Base-by-base conservation (phyloP, 2,329 filamentous ascomycete species). In the Paraphoma sp. region DNA sequence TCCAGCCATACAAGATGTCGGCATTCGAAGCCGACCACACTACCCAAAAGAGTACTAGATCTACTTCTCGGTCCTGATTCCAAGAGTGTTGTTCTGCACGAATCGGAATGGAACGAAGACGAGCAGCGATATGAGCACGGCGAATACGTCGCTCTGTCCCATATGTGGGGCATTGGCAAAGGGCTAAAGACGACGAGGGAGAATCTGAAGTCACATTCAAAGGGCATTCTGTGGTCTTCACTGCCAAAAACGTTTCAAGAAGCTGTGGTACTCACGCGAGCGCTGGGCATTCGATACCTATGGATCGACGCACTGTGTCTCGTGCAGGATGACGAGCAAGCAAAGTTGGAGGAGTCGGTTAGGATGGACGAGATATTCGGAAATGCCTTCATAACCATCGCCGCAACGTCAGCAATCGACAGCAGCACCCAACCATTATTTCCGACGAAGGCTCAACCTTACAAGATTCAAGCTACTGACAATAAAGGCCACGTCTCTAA, bases 301-400 rank as follows among this genome's bases (percentile, higher is more conserved):
- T 78, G 74, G 68, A 72, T 77, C 36, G 76, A 78, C 53, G 60
- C 68, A 4, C 53, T 76, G 10, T 76, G 73, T 53, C 62, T 76
- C 1, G 30, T 74, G 11, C 73, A 76, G 53, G 70, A 75, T 45
- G 72, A 75, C 43, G 46, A 45, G 16, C 47, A 60, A 7, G 64
- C 73, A 16, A 74, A 67, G 49, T 57, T 68, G 7, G 62, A 69
- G 46, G 68, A 69, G 38, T 69, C 72, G 17, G 53, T 70, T 30
- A 53, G 62, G 9, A 65, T 73, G 63, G 70, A 70, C 48, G 54
- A 67, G 18, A 65, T 73, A 8, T 75, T 70, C 52, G 64, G 66
- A 2, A 73, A 73, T 41, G 69, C 72, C 1, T 73, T 74, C 54
- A 52, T 75, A 30, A 75, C 71, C 6, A 69, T 75, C 45, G 73